Evolutionary conservation across 1,284 basidiomycete genomes (phyloP).

Genomic region (Ustilago shanxiensis): DNA sequence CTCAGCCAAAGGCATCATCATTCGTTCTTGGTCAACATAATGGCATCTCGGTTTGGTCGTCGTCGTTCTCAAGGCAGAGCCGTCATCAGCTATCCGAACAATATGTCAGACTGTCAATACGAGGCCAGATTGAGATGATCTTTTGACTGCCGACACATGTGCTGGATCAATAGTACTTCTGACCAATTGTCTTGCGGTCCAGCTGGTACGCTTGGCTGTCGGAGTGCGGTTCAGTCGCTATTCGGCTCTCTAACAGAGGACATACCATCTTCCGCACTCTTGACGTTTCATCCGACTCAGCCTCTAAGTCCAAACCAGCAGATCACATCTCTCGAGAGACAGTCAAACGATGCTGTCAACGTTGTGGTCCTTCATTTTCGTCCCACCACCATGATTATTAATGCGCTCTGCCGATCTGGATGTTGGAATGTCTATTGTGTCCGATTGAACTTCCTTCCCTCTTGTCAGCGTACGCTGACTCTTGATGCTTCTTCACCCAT

Average conservation of each 20-base stretch:
- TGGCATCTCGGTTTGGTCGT: neutral
- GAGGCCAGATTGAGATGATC: neutral
- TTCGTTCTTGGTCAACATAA: neutral
- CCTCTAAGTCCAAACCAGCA: neutral
- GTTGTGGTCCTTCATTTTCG: too few species aligned
- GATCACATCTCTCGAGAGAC: too few species aligned
- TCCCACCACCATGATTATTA: neutral
- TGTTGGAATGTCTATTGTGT: slow-evolving; percentile 3
- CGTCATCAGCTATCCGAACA: neutral
- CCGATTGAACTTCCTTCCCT: neutral
- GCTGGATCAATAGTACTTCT: neutral
- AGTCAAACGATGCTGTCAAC: neutral
- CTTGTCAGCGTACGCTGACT: slow-evolving; percentile 18
- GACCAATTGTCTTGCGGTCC: neutral
- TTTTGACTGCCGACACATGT: neutral
- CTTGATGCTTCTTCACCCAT: neutral
- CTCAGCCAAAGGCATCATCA: neutral
- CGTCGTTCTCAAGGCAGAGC: neutral
- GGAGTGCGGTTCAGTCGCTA: too few species aligned
- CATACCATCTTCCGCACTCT: neutral
- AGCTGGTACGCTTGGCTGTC: too few species aligned
- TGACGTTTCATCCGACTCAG: neutral
- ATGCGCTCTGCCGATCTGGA: slow-evolving; percentile 11
- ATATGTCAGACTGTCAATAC: neutral
- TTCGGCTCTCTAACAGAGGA: neutral